phyloP scores from a whole-genome alignment of 257 asterid species.

The Thymus quinquecostatus region DNA sequence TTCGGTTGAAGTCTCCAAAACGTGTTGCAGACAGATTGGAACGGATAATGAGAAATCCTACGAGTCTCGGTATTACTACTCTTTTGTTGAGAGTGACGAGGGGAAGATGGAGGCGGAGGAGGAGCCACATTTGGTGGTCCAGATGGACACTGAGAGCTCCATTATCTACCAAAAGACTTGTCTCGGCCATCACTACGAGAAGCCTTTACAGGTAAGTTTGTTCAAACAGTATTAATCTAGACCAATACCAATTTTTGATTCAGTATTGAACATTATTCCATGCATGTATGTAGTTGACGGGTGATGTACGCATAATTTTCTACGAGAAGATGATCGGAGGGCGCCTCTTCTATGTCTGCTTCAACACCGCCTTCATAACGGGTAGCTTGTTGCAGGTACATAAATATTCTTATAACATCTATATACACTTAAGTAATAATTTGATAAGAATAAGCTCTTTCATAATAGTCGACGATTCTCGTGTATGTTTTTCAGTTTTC shows the following conservation, averaged over 20 bases:
- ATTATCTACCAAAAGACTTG: constrained; percentile 68
- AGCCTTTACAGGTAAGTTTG: constrained; percentile 61
- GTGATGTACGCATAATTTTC: constrained; percentile 74
- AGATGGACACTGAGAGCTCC: constrained; percentile 86
- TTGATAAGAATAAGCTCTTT: not conserved
- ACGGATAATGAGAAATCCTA: constrained; percentile 45
- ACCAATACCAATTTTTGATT: constrained; percentile 4
- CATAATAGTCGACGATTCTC: not conserved
- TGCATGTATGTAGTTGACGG: constrained; percentile 42
- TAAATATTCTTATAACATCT: not conserved
- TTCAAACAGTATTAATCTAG: not conserved
- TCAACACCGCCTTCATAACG: constrained; percentile 75
- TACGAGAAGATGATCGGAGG: constrained; percentile 77
- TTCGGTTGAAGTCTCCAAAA: constrained; percentile 61
- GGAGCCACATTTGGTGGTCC: constrained; percentile 70
- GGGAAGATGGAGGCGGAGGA: constrained; percentile 45
- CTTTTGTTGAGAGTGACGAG: constrained; percentile 56
- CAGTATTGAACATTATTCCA: not conserved
- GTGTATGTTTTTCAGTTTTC: constrained; percentile 48
- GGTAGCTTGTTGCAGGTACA: constrained; percentile 67
- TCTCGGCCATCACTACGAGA: constrained; percentile 64
- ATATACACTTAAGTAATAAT: no score
- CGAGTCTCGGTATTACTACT: constrained; percentile 62
- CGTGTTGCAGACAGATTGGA: constrained; percentile 61
- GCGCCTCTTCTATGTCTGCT: constrained; percentile 76